Evolutionary conservation across 2,329 filamentous ascomycete genomes (phyloP).

Genomic region (Neonectria neomacrospora): DNA sequence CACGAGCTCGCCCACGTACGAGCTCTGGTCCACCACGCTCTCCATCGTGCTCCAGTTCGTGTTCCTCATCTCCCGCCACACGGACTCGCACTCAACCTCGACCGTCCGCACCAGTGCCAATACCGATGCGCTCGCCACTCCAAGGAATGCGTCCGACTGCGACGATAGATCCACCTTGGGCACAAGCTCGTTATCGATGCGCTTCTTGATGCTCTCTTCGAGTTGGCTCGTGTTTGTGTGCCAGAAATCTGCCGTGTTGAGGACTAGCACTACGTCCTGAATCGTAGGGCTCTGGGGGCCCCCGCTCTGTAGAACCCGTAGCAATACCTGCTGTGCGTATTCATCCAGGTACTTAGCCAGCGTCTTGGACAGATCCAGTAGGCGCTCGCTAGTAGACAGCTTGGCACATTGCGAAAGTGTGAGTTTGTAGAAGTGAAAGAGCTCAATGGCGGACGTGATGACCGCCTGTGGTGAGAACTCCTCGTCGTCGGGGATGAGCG

Average conservation of each 20-base stretch:
- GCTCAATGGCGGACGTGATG: conserved; percentile 91
- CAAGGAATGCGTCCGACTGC: conserved; percentile 94
- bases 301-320: conserved; percentile 73
- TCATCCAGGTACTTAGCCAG: conserved; percentile 95
- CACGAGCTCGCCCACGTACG: conserved; percentile 87
- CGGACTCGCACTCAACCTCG: conserved; percentile 82
- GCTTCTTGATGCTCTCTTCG: conserved; percentile 92
- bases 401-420: conserved; percentile 95
- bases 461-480: conserved; percentile 93
- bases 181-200: conserved; percentile 83
- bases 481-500: conserved; percentile 83
- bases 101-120: conserved; percentile 85
- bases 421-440: conserved; percentile 96
- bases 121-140: conserved; percentile 89
- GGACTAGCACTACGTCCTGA: conserved; percentile 83
- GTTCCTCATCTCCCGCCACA: conserved; percentile 97
- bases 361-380: conserved; percentile 85
- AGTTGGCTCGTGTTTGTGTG: conserved; percentile 92
- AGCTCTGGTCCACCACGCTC: conserved; percentile 90
- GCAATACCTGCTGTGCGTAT: conserved; percentile 91
- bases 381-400: conserved; percentile 86
- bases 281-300: conserved; percentile 65
- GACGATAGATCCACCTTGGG: conserved; percentile 87
- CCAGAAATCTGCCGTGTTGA: conserved; percentile 98
- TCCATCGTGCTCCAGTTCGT: conserved; percentile 96